Conservation (phyloP, 2,329 filamentous ascomycete species). For the Fusarium oligoseptatum region DNA sequence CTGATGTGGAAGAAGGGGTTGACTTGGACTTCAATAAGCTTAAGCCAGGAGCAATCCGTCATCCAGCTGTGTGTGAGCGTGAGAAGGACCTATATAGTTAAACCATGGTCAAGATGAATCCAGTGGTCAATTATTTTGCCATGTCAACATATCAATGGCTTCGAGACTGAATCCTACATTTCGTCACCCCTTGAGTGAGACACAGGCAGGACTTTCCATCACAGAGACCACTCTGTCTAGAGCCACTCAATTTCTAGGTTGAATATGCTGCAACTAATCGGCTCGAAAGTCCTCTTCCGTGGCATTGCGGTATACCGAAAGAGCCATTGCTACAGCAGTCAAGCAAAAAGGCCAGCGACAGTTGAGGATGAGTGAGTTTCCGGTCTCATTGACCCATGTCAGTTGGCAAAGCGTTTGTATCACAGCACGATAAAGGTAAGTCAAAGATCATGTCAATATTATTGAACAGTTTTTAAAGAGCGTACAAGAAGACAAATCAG, state of each 20-base stretch:
- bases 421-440: background rate
- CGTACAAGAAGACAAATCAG: background rate
- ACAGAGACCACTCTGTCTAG: background rate
- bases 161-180: background rate
- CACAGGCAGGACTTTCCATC: background rate
- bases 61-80: slow-evolving; percentile 42
- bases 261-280: background rate
- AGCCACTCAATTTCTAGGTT: background rate
- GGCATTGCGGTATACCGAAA: no score
- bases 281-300: no score
- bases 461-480: background rate
- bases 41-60: slow-evolving; percentile 36
- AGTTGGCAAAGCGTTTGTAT: background rate
- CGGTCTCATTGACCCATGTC: no score
- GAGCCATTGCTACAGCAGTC: no score
- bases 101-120: background rate
- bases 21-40: slow-evolving; percentile 38
- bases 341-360: background rate
- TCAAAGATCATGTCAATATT: background rate
- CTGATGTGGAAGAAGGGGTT: slow-evolving; percentile 41
- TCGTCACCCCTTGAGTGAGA: background rate
- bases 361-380: no score
- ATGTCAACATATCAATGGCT: background rate
- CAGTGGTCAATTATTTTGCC: background rate
- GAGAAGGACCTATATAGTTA: slow-evolving; percentile 41